phyloP scores from a whole-genome alignment of 495 filamentous ascomycete species.

The Hypoxylon cercidicola region DNA sequence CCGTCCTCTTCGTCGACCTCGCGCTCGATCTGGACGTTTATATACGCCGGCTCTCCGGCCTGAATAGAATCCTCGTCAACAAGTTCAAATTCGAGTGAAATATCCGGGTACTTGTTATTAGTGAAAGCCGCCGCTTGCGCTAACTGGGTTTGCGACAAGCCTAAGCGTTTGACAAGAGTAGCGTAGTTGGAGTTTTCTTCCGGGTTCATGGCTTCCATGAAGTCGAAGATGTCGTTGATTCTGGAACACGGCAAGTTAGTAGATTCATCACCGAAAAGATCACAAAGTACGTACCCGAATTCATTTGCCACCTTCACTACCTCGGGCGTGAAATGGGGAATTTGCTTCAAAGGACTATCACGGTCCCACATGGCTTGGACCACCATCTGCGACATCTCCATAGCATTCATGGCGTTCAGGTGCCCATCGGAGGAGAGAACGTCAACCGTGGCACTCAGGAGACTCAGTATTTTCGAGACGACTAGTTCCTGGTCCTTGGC shows the following conservation, averaged over 20 bases:
- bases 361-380: slow-evolving; percentile 99
- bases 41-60: slow-evolving; percentile 81
- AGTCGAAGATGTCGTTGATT: slow-evolving; percentile 94
- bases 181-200: slow-evolving; percentile 84
- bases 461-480: slow-evolving; percentile 82
- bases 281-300: slow-evolving; percentile 68
- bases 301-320: slow-evolving; percentile 85
- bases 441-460: slow-evolving; percentile 92
- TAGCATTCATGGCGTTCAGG: slow-evolving; percentile 95
- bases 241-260: slow-evolving; percentile 57
- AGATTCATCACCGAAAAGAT: slow-evolving; percentile 7
- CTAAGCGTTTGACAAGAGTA: slow-evolving; percentile 76
- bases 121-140: slow-evolving; percentile 92
- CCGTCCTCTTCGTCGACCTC: slow-evolving; percentile 76
- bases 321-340: slow-evolving; percentile 90
- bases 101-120: slow-evolving; percentile 94
- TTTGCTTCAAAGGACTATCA: slow-evolving; percentile 96
- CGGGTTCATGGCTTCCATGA: slow-evolving; percentile 98
- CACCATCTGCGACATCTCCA: slow-evolving; percentile 99
- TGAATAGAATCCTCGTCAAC: slow-evolving; percentile 81
- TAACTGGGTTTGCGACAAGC: slow-evolving; percentile 83
- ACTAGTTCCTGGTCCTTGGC: slow-evolving; percentile 95
- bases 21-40: slow-evolving; percentile 88
- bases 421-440: slow-evolving; percentile 96
- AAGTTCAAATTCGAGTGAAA: slow-evolving; percentile 88